Evolutionary conservation across 257 asterid species (phyloP).

Genomic region (Solanum chiquidenum): DNA sequence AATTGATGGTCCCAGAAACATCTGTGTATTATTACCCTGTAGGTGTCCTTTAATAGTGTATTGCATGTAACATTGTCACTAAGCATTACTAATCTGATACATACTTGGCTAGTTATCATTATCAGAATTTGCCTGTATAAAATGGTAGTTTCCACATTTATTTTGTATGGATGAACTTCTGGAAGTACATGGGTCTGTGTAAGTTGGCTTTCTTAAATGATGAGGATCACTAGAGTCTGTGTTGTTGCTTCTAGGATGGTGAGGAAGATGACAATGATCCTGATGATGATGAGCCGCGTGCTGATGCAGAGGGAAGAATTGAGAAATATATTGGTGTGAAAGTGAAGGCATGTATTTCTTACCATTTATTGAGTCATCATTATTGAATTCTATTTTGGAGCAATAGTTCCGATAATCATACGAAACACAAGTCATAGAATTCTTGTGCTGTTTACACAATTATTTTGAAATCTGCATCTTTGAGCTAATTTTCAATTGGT

Average conservation of each 20-base stretch:
- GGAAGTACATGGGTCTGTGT: neutral
- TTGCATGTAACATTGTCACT: neutral
- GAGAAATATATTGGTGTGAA: conserved; percentile 95
- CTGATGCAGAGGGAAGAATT: conserved; percentile 73
- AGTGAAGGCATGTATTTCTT: conserved; percentile 64
- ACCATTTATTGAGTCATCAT: neutral
- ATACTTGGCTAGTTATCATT: neutral
- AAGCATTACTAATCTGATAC: neutral
- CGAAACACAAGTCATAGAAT: neutral
- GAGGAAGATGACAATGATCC: conserved; percentile 63
- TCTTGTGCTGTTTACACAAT: neutral
- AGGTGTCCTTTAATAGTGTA: neutral
- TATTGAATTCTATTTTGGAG: neutral
- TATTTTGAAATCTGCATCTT: neutral
- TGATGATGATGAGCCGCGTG: conserved; percentile 82
- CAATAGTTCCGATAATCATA: neutral
- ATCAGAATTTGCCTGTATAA: neutral
- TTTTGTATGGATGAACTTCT: neutral
- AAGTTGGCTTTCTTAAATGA: neutral
- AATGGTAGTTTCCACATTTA: neutral
- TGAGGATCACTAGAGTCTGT: neutral
- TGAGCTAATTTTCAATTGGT: conserved; percentile 3
- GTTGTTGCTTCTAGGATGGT: conserved; percentile 48
- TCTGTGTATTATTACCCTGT: neutral
- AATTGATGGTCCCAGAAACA: neutral